phyloP scores from a whole-genome alignment of 176 grass and related monocot genomes.

The Aegilops sharonensis region DNA sequence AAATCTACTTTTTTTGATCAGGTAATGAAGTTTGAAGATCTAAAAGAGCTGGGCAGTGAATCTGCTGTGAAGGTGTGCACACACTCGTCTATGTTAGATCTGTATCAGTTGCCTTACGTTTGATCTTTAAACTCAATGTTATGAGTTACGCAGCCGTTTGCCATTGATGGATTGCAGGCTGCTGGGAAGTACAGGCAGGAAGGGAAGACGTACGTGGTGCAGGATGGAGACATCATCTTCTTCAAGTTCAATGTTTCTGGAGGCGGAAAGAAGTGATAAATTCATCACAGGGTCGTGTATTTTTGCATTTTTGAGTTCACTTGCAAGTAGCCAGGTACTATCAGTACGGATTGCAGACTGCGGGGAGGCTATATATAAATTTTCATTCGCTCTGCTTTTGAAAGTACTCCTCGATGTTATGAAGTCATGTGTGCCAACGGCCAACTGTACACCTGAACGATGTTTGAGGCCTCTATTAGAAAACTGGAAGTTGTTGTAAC shows the following conservation, averaged over 20 bases:
- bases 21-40: slow-evolving; percentile 99
- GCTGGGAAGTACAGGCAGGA: slow-evolving; percentile 95
- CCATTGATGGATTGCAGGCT: slow-evolving; percentile 36
- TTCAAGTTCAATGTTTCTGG: slow-evolving; percentile 99
- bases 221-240: slow-evolving; percentile 94
- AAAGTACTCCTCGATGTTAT: neutral
- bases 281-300: neutral
- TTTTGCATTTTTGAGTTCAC: slow-evolving; percentile 21
- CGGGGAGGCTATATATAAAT: neutral
- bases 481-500: no score
- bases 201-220: slow-evolving; percentile 98
- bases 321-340: neutral
- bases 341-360: neutral
- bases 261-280: slow-evolving; percentile 86
- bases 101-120: neutral
- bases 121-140: neutral
- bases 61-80: slow-evolving; percentile 75
- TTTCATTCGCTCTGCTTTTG: neutral
- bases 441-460: no score
- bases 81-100: neutral
- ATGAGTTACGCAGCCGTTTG: neutral
- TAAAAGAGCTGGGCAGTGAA: slow-evolving; percentile 88
- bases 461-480: no score
- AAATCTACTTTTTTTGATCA: slow-evolving; percentile 31
- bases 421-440: no score